These are phyloP conservation scores for Pelargonium nanum DNA, from an alignment of 345 rosid genomes.

Conservation along the genomic window DNA sequence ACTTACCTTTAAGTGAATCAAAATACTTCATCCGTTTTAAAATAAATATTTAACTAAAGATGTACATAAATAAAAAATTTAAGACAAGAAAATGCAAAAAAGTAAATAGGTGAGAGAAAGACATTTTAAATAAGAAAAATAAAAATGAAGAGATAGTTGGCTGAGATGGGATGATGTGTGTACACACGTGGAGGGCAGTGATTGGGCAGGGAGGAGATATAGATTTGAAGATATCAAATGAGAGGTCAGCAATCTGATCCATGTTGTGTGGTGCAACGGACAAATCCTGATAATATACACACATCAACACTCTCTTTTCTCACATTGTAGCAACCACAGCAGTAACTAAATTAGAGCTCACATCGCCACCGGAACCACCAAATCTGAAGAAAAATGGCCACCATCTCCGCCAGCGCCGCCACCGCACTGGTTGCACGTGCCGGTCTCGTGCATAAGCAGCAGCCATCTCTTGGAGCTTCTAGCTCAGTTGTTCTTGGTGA, in stretches of 20 bases:
- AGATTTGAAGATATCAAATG: slow-evolving; percentile 49
- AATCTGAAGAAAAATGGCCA: slow-evolving; percentile 40
- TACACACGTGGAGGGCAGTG: slow-evolving; percentile 52
- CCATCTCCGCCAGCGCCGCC: slow-evolving; percentile 37
- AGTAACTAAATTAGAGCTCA: slow-evolving; percentile 5
- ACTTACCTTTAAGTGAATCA: too few relatives aligned
- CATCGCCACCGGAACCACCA: slow-evolving; percentile 2
- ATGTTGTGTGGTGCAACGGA: slow-evolving; percentile 5
- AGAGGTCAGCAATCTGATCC: slow-evolving; percentile 16
- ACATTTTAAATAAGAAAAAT: too few relatives aligned
- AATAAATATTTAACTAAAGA: too few relatives aligned
- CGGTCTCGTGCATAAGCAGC: slow-evolving; percentile 28
- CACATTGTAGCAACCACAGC: background rate
- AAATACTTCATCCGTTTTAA: too few relatives aligned
- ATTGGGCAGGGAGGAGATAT: slow-evolving; percentile 38
- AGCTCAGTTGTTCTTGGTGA: slow-evolving; percentile 59
- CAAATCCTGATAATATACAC: background rate
- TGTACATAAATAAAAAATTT: too few relatives aligned
- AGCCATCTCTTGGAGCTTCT: slow-evolving; percentile 19
- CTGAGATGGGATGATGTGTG: slow-evolving; percentile 18
- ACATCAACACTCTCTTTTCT: background rate
- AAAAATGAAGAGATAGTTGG: background rate
- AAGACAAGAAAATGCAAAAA: too few relatives aligned
- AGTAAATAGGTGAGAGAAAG: too few relatives aligned
- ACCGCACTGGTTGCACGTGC: slow-evolving; percentile 38